A percentile compares a stretch with the other conserved stretches of the same genome.
These are phyloP conservation scores for Sphaceloma murrayae DNA, from an alignment of 2,329 filamentous ascomycete species.

Conservation along the genomic window DNA sequence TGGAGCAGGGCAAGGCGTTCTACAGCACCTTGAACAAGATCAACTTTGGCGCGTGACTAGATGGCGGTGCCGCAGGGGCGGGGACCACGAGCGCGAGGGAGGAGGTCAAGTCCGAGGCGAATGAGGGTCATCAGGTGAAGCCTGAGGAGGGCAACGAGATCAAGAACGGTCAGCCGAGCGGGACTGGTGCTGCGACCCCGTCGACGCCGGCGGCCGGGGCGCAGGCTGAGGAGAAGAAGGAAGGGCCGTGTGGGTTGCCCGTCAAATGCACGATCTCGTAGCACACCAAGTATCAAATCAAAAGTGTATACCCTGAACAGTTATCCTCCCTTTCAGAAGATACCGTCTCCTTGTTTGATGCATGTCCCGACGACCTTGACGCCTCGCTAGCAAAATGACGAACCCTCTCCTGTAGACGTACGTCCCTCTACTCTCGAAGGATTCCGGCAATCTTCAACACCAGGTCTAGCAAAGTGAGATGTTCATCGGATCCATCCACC, in stretches of 20 bases:
- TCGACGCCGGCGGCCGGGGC: conserved; percentile 21
- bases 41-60: conserved; percentile 67
- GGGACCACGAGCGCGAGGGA: conserved; percentile 15
- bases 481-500: conserved; percentile 91
- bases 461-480: conserved; percentile 80
- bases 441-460: conserved; percentile 55
- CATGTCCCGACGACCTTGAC: background rate
- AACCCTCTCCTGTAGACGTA: background rate
- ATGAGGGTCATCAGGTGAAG: conserved; percentile 17
- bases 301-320: too few relatives aligned
- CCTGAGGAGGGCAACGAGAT: conserved; percentile 16
- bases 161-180: conserved; percentile 5
- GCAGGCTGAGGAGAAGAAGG: conserved; percentile 37
- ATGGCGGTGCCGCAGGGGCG: conserved; percentile 44
- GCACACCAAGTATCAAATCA: too few relatives aligned
- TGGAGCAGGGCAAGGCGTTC: conserved; percentile 75
- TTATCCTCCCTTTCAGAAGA: too few relatives aligned
- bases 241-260: conserved; percentile 69
- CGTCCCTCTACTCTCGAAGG: conserved; percentile 10
- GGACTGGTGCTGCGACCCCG: conserved; percentile 17
- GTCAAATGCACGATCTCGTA: conserved; percentile 62
- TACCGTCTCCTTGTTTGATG: too few relatives aligned
- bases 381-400: conserved; percentile 10
- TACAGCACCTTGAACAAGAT: conserved; percentile 66
- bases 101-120: conserved; percentile 11